phyloP scores from a whole-genome alignment of 2,329 filamentous ascomycete species.

The Fusarium albidum region DNA sequence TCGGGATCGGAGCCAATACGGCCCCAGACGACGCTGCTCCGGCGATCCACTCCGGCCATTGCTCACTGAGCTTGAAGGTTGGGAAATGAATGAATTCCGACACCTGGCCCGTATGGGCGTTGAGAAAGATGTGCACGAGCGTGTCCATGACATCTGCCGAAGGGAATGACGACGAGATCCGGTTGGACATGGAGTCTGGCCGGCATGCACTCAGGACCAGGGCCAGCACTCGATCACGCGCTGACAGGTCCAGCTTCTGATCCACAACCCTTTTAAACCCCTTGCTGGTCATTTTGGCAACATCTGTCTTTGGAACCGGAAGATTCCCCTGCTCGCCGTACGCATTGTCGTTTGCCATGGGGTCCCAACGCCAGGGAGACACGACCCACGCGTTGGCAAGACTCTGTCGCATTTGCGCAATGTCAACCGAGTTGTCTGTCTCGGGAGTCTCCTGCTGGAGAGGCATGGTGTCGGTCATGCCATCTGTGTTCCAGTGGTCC shows the following conservation, averaged over 20 bases:
- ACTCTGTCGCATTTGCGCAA: constrained; percentile 55
- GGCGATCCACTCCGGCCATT: constrained; percentile 67
- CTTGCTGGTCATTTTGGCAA: constrained; percentile 45
- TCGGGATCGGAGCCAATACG: constrained; percentile 62
- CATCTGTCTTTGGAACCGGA: constrained; percentile 52
- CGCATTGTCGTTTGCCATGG: constrained; percentile 52
- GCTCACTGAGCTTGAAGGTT: constrained; percentile 63
- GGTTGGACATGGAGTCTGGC: constrained; percentile 56
- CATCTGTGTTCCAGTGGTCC: constrained; percentile 56
- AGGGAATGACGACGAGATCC: constrained; percentile 68
- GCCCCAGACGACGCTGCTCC: constrained; percentile 69
- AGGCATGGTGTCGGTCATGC: constrained; percentile 40
- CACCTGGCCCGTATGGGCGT: constrained; percentile 63
- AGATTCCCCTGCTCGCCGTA: constrained; percentile 56
- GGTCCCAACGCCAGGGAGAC: constrained; percentile 61
- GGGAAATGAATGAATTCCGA: constrained; percentile 70
- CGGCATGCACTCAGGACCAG: constrained; percentile 69
- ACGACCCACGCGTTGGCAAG: constrained; percentile 59
- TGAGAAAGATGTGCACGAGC: constrained; percentile 67
- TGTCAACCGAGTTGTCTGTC: constrained; percentile 51
- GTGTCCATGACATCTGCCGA: constrained; percentile 68
- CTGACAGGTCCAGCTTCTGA: constrained; percentile 55
- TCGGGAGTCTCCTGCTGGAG: constrained; percentile 35
- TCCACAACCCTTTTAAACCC: constrained; percentile 50
- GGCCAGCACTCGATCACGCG: constrained; percentile 69